Conservation (phyloP, 495 filamentous ascomycete species). For the Trichoderma erinaceum region DNA sequence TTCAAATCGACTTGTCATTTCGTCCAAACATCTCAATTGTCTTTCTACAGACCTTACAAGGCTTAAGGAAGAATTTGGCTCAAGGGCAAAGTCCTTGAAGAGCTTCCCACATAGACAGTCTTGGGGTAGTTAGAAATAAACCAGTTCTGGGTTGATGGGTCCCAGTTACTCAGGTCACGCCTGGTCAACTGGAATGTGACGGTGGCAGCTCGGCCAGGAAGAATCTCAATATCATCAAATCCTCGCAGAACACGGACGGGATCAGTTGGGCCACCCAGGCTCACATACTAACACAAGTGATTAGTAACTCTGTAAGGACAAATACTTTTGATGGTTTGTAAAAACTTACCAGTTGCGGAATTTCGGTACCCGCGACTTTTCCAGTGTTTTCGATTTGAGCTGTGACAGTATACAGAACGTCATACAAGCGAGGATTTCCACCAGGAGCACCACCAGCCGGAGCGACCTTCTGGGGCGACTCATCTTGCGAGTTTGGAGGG, state of each 20-base stretch:
- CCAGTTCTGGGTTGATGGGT: conserved; percentile 73
- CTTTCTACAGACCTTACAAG: not conserved
- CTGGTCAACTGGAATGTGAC: conserved; percentile 67
- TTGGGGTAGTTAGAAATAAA: conserved; percentile 37
- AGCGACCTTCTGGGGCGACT: conserved; percentile 61
- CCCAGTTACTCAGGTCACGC: conserved; percentile 76
- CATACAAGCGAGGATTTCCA: conserved; percentile 59
- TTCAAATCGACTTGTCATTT: too few relatives aligned
- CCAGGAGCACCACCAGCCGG: conserved; percentile 66
- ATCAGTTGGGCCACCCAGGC: conserved; percentile 55
- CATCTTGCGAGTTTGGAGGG: conserved; percentile 55
- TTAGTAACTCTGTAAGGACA: conserved; percentile 34
- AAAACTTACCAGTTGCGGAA: conserved; percentile 52
- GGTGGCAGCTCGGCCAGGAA: conserved; percentile 48
- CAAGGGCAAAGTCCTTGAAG: conserved; percentile 30
- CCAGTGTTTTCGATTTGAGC: conserved; percentile 49
- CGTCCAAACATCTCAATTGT: too few relatives aligned
- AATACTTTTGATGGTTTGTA: not conserved
- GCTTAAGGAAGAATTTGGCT: not conserved
- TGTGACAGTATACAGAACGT: conserved; percentile 40
- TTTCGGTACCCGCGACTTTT: conserved; percentile 46
- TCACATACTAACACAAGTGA: conserved; percentile 53
- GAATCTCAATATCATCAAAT: conserved; percentile 68
- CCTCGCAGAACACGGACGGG: conserved; percentile 67
- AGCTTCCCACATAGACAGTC: conserved; percentile 34